Evolutionary conservation across 106 monocot species (phyloP).

Genomic region (Alisma plantagoaquatica): DNA sequence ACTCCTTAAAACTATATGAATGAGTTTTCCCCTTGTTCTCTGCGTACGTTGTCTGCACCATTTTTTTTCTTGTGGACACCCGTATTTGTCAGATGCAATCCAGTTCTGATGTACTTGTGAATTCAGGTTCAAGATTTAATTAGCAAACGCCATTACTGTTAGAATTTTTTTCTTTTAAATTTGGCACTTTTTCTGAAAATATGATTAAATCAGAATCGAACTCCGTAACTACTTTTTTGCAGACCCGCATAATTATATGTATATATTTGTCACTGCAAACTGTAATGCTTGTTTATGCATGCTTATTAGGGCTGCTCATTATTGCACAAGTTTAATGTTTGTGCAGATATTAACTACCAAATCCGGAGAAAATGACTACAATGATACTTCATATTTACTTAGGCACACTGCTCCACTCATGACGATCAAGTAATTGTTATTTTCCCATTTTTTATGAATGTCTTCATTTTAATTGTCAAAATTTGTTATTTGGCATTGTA

Average conservation of each 20-base stretch:
- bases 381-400: slow-evolving; percentile 60
- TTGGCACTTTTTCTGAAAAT: not conserved
- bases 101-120: no score
- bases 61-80: no score
- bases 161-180: not conserved
- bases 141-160: no score
- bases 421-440: slow-evolving; percentile 55
- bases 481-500: not conserved
- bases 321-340: no score
- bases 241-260: not conserved
- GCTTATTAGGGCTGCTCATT: no score
- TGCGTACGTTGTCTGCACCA: no score
- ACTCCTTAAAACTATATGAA: no score
- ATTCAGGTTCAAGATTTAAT: no score
- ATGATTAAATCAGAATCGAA: not conserved
- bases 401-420: slow-evolving; percentile 80
- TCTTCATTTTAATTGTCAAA: not conserved
- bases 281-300: no score
- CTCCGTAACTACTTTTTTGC: not conserved
- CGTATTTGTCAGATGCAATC: no score
- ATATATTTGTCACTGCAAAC: no score
- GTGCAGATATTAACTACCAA: slow-evolving; percentile 71
- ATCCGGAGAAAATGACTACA: slow-evolving; percentile 56
- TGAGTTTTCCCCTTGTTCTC: no score
- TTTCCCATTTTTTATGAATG: not conserved